These are phyloP conservation scores for Aspergillus wentii DNA, from an alignment of 495 filamentous ascomycete genomes.

Conservation along the genomic window DNA sequence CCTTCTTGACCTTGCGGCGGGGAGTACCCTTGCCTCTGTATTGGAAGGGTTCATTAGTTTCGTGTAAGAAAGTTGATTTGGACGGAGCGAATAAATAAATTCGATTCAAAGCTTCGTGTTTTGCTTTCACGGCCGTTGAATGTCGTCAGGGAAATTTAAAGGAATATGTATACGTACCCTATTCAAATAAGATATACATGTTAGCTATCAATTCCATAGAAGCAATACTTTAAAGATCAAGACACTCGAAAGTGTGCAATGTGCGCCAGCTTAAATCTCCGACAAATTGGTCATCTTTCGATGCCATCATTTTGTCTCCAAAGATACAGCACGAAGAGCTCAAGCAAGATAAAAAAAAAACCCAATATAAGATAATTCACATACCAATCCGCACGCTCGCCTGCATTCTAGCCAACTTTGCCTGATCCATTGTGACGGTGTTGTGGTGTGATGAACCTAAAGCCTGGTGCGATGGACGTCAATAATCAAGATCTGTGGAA, in stretches of 20 bases:
- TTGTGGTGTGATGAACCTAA: constrained; percentile 17
- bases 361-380: constrained; percentile 20
- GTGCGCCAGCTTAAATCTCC: too few relatives aligned
- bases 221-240: too few relatives aligned
- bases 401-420: constrained; percentile 54
- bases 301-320: too few relatives aligned
- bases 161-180: constrained; percentile 17
- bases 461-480: not conserved
- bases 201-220: constrained; percentile 7
- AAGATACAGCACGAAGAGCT: too few relatives aligned
- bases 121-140: too few relatives aligned
- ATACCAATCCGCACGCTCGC: constrained; percentile 53
- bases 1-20: constrained; percentile 96
- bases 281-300: too few relatives aligned
- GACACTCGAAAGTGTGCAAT: not conserved
- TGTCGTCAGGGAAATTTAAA: not conserved
- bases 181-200: not conserved
- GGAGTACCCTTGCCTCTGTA: constrained; percentile 95
- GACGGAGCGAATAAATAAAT: too few relatives aligned
- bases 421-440: constrained; percentile 49
- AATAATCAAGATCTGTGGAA: not conserved
- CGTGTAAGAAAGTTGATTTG: too few relatives aligned
- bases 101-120: too few relatives aligned
- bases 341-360: too few relatives aligned
- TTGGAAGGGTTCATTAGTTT: constrained; percentile 12